Evolutionary conservation across 2,329 filamentous ascomycete genomes (phyloP).

Genomic region (Neonectria neomacrospora): DNA sequence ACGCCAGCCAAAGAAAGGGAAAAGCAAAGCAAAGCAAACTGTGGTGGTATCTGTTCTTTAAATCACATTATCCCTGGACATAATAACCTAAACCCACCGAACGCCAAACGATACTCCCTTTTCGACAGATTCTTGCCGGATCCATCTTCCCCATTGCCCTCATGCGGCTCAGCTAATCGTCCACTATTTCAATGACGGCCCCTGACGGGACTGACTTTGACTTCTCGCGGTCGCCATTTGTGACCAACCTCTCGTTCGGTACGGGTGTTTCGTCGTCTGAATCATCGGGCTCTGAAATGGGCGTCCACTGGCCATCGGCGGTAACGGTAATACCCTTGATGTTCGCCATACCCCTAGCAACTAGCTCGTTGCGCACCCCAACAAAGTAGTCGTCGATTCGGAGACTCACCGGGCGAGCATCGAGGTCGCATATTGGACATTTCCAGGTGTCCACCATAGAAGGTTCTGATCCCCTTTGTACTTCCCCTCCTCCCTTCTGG

Average conservation of each 20-base stretch:
- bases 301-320: slow-evolving; percentile 49
- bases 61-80: slow-evolving; percentile 30
- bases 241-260: slow-evolving; percentile 11
- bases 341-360: slow-evolving; percentile 30
- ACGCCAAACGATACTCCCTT: slow-evolving; percentile 20
- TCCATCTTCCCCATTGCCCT: background rate
- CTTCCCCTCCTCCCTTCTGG: slow-evolving; percentile 25
- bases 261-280: slow-evolving; percentile 40
- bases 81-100: slow-evolving; percentile 27
- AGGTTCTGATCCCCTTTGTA: slow-evolving; percentile 54
- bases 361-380: slow-evolving; percentile 67
- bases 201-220: slow-evolving; percentile 27
- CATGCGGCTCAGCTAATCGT: slow-evolving; percentile 28
- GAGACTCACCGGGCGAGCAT: slow-evolving; percentile 79
- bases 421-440: slow-evolving; percentile 83
- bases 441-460: slow-evolving; percentile 78
- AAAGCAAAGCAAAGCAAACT: slow-evolving; percentile 16
- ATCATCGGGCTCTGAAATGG: slow-evolving; percentile 47
- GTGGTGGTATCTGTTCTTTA: slow-evolving; percentile 34
- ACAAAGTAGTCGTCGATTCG: slow-evolving; percentile 79
- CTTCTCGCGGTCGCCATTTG: slow-evolving; percentile 14
- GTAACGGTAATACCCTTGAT: slow-evolving; percentile 47
- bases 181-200: slow-evolving; percentile 45
- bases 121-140: slow-evolving; percentile 3
- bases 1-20: slow-evolving; percentile 25